Evolutionary conservation across 805 yeast genomes (phyloP).

Genomic region (Yueomyces sp.): DNA sequence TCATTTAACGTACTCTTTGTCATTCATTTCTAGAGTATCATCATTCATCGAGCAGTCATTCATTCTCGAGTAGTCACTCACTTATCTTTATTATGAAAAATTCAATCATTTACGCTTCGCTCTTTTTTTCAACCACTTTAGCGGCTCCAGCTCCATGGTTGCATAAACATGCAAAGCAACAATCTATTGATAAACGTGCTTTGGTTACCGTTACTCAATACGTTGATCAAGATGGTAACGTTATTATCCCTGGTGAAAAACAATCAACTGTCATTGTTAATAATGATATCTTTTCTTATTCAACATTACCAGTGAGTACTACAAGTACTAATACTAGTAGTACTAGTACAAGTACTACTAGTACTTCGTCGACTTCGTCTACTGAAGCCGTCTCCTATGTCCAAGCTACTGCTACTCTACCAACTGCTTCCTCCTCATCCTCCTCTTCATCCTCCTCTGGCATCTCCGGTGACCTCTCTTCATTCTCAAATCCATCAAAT

Average conservation of each 20-base stretch:
- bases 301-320: slow-evolving; percentile 12
- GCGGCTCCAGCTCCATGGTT: slow-evolving; percentile 16
- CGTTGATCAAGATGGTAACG: slow-evolving; percentile 21
- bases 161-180: slow-evolving; percentile 6
- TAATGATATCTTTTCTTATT: slow-evolving; percentile 8
- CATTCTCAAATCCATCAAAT: slow-evolving; percentile 42
- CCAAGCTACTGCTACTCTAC: slow-evolving; percentile 14
- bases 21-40: too few relatives aligned
- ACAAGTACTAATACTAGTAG: slow-evolving; percentile 14
- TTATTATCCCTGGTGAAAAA: slow-evolving; percentile 7
- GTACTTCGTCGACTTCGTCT: slow-evolving; percentile 14
- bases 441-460: slow-evolving; percentile 18
- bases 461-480: slow-evolving; percentile 42
- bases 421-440: slow-evolving; percentile 19
- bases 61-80: background rate
- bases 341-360: slow-evolving; percentile 13
- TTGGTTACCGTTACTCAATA: slow-evolving; percentile 23
- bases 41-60: too few relatives aligned
- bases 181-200: slow-evolving; percentile 17
- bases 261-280: slow-evolving; percentile 1
- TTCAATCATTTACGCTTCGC: background rate
- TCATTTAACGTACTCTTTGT: too few relatives aligned
- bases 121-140: slow-evolving; percentile 9
- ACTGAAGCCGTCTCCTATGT: slow-evolving; percentile 16
- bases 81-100: background rate